These are phyloP conservation scores for Cladosporium sp. DNA, from an alignment of 2,329 filamentous ascomycete genomes.

Conservation along the genomic window DNA sequence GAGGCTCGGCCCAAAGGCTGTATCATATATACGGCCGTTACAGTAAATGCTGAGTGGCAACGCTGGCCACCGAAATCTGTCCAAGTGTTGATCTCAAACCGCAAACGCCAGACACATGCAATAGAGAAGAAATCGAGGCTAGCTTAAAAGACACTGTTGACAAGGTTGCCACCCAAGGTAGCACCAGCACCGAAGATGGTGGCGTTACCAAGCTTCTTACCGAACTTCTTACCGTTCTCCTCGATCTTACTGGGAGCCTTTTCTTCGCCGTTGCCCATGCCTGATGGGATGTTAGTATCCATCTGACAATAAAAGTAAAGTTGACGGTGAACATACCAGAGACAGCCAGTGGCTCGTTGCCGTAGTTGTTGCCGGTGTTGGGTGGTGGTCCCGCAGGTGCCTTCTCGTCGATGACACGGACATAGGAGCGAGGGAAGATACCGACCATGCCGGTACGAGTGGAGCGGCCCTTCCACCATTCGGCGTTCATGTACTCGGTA, in stretches of 20 bases:
- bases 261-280: slow-evolving; percentile 38
- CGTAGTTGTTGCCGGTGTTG: slow-evolving; percentile 41
- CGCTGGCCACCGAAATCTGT: too few relatives aligned
- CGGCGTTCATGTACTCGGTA: slow-evolving; percentile 87
- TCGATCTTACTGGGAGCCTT: slow-evolving; percentile 59
- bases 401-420: slow-evolving; percentile 65
- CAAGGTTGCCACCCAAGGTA: slow-evolving; percentile 81
- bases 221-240: slow-evolving; percentile 83
- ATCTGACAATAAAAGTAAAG: background rate
- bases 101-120: too few relatives aligned
- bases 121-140: background rate
- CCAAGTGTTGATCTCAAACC: too few relatives aligned
- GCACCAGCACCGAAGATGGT: slow-evolving; percentile 92
- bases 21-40: background rate
- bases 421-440: slow-evolving; percentile 93
- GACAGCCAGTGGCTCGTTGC: slow-evolving; percentile 66
- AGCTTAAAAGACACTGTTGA: slow-evolving; percentile 78
- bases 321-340: slow-evolving; percentile 36
- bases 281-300: slow-evolving; percentile 14
- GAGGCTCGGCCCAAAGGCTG: slow-evolving; percentile 15
- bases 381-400: slow-evolving; percentile 31
- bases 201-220: slow-evolving; percentile 82
- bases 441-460: slow-evolving; percentile 76
- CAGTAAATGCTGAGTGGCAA: too few relatives aligned
- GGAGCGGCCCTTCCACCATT: slow-evolving; percentile 95